Evolutionary conservation across 805 yeast species (phyloP), one percentile per base, ranked within the genome.

Genomic region (Metschnikowia cubensis): DNA sequence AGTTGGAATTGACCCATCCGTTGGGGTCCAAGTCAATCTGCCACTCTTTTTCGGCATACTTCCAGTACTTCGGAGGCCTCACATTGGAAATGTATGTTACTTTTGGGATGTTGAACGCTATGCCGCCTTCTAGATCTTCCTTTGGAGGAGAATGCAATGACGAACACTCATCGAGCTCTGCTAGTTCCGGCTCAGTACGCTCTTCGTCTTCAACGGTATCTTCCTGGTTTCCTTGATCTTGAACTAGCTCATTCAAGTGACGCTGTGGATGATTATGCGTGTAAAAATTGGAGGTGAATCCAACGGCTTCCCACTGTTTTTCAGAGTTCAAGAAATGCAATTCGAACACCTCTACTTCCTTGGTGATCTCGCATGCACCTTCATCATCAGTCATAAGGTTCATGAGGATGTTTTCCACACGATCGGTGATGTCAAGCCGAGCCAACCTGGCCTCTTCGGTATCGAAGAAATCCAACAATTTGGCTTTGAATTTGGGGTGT

Each of bases 391-490:
- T 39, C 4, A 48, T 43, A 35, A 50, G 49, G 25, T 43, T 51
- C 52, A 63, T 47, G 17, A 71, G 50, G 20, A 63, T 59, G 20
- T 60, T 59, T 58, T 86, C 91, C 17, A 78, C 51, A 32, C 65
- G 67, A 58, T 83, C 80, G 0, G 83, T 72, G 34, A 73, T 55
- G 5, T 80, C 73, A 46, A 83, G 62, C 1, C 79, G 56, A 45
- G 70, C 69, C 40, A 83, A 61, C 44, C 91, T 67, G 1, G 88
- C 83, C 3, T 84, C 88, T 62, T 85, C 92, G 5, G 84, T 80
- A 55, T 80, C 76, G 2, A 82, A 49, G 48, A 65, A 65, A 21
- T 75, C 72, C 40, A 84, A 68, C 2, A 85, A 53, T 11, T 52
- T 55, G 5, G 74, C 77, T 50, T 85, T 69, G 43, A 77, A 68